phyloP scores from a whole-genome alignment of 768 basidiomycete genomes.

The Termitomyces sp. region DNA sequence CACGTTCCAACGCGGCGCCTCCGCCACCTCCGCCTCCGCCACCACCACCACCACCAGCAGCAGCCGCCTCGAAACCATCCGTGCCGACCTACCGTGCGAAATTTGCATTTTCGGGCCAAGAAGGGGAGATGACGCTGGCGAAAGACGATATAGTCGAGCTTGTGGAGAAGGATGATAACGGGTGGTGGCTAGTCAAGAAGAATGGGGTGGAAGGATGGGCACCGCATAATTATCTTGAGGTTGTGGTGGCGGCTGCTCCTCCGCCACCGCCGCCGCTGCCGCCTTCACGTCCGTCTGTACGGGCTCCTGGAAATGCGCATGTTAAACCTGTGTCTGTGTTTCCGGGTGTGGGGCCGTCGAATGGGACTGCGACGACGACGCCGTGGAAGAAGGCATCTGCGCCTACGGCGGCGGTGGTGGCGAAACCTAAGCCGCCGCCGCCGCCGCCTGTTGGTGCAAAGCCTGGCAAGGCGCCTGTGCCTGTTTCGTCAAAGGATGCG shows the following conservation, averaged over 20 bases:
- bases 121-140: conserved; percentile 83
- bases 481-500: conserved; percentile 14
- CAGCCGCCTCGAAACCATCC: conserved; percentile 63
- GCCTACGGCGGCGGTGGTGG: conserved; percentile 37
- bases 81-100: conserved; percentile 81
- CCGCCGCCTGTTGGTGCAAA: conserved; percentile 45
- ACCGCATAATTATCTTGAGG: conserved; percentile 89
- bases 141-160: conserved; percentile 94
- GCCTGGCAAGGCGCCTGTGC: conserved; percentile 58
- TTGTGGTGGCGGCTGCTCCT: conserved; percentile 63
- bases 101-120: conserved; percentile 90
- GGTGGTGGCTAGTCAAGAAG: conserved; percentile 97
- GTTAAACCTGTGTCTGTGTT: conserved; percentile 83
- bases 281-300: conserved; percentile 42
- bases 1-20: conserved; percentile 13
- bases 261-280: conserved; percentile 74
- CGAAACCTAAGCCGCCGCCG: conserved; percentile 37
- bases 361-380: conserved; percentile 68
- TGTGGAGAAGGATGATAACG: conserved; percentile 89
- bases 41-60: conserved; percentile 35
- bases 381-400: conserved; percentile 69
- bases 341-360: conserved; percentile 66
- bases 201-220: conserved; percentile 87
- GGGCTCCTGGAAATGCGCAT: conserved; percentile 49
- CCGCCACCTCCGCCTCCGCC: conserved; percentile 33